These are phyloP conservation scores for Brassica carinata DNA, from an alignment of 345 rosid species.

Conservation along the genomic window DNA sequence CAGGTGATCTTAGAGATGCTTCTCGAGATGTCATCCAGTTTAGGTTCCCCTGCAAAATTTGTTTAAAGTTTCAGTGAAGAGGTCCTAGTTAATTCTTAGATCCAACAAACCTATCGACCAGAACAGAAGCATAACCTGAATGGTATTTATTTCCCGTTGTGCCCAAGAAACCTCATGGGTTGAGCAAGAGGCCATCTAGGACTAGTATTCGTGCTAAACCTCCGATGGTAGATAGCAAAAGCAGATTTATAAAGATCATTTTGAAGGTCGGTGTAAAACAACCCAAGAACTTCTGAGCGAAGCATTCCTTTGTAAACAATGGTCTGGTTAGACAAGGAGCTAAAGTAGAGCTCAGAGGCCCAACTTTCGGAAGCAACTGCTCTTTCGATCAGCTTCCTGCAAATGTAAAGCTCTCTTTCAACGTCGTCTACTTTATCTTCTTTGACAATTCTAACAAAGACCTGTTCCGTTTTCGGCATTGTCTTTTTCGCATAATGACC, in stretches of 20 bases:
- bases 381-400: slow-evolving; percentile 92
- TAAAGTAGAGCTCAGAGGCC: slow-evolving; percentile 89
- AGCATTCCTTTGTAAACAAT: slow-evolving; percentile 99
- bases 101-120: slow-evolving; percentile 17
- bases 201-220: slow-evolving; percentile 97
- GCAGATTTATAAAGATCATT: slow-evolving; percentile 74
- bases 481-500: slow-evolving; percentile 93
- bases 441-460: slow-evolving; percentile 87
- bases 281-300: slow-evolving; percentile 95
- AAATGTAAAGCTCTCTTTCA: slow-evolving; percentile 94
- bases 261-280: slow-evolving; percentile 83
- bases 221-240: slow-evolving; percentile 94
- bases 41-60: slow-evolving; percentile 78
- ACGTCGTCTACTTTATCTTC: slow-evolving; percentile 88
- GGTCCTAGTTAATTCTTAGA: slow-evolving; percentile 10
- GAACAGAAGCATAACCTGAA: slow-evolving; percentile 63
- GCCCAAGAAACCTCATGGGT: slow-evolving; percentile 99
- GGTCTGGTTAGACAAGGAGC: slow-evolving; percentile 95
- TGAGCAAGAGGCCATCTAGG: slow-evolving; percentile 99
- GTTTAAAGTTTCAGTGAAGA: slow-evolving; percentile 26
- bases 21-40: slow-evolving; percentile 99
- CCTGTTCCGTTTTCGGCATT: slow-evolving; percentile 92
- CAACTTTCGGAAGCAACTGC: slow-evolving; percentile 67
- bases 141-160: slow-evolving; percentile 98
- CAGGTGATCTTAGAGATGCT: slow-evolving; percentile 81